Conservation (phyloP, 2,329 filamentous ascomycete genomes). For the Zymoseptoria ardabiliae region DNA sequence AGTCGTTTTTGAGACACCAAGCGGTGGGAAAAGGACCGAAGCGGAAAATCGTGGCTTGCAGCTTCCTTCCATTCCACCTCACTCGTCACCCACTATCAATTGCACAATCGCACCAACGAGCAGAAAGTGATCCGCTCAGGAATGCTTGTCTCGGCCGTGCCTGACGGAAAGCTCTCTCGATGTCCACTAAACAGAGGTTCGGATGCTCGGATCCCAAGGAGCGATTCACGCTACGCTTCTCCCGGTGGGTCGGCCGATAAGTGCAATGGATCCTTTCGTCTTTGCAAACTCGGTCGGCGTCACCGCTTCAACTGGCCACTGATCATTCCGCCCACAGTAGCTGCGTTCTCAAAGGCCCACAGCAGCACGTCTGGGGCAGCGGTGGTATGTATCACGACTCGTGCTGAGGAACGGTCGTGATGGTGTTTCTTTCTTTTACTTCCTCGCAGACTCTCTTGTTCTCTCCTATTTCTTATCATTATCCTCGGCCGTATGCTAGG, state of each 20-base stretch:
- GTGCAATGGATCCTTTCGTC: slow-evolving; percentile 2
- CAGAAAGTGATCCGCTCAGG: not conserved
- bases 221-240: not conserved
- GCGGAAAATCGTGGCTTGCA: not conserved
- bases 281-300: slow-evolving; percentile 2
- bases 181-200: not conserved
- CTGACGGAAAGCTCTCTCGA: not conserved
- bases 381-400: not conserved
- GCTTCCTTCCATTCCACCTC: not conserved
- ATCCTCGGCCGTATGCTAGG: not conserved
- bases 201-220: not conserved
- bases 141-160: not conserved
- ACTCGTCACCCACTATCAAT: not conserved
- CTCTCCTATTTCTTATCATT: not conserved
- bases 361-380: not conserved
- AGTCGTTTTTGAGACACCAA: not conserved
- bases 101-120: not conserved
- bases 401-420: not conserved
- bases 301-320: not conserved
- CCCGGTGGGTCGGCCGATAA: slow-evolving; percentile 3
- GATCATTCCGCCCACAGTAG: not conserved
- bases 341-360: not conserved
- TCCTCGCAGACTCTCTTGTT: not conserved
- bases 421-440: not conserved
- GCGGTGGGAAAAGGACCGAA: not conserved